Conservation (phyloP, 2,329 filamentous ascomycete species). For the Cercospora brassicicola region DNA sequence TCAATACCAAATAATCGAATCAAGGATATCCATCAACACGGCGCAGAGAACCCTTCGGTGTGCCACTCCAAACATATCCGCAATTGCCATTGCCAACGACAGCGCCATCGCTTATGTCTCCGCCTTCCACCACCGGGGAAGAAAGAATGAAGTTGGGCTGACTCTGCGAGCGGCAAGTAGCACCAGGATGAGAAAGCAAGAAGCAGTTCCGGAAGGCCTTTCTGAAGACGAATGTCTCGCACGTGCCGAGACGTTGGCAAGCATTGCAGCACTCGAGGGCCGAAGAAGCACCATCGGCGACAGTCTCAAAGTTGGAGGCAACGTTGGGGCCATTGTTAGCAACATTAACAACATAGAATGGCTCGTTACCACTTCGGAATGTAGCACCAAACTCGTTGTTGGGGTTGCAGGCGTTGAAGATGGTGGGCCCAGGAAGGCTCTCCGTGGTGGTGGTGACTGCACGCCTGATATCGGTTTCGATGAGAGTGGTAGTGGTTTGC, state of each 20-base stretch:
- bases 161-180: slow-evolving; percentile 7
- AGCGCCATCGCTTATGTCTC: slow-evolving; percentile 8
- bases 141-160: slow-evolving; percentile 22
- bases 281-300: slow-evolving; percentile 13
- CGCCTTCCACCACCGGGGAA: not conserved
- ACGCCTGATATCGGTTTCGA: not conserved
- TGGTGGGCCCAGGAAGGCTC: not conserved
- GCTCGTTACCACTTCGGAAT: not conserved
- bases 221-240: slow-evolving; percentile 21
- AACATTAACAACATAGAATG: not conserved
- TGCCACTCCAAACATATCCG: slow-evolving; percentile 17
- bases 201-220: slow-evolving; percentile 15
- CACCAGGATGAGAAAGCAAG: slow-evolving; percentile 13
- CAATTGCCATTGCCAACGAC: slow-evolving; percentile 16
- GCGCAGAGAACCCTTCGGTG: slow-evolving; percentile 6
- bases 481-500: not conserved
- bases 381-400: not conserved
- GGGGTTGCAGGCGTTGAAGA: not conserved
- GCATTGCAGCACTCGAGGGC: slow-evolving; percentile 16
- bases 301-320: slow-evolving; percentile 11
- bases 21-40: slow-evolving; percentile 2
- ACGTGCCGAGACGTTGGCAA: slow-evolving; percentile 13
- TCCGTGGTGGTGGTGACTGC: not conserved
- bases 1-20: not conserved
- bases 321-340: slow-evolving; percentile 10